Base-by-base conservation (phyloP, 2,329 filamentous ascomycete genomes). In the Corynespora cassiicola region DNA sequence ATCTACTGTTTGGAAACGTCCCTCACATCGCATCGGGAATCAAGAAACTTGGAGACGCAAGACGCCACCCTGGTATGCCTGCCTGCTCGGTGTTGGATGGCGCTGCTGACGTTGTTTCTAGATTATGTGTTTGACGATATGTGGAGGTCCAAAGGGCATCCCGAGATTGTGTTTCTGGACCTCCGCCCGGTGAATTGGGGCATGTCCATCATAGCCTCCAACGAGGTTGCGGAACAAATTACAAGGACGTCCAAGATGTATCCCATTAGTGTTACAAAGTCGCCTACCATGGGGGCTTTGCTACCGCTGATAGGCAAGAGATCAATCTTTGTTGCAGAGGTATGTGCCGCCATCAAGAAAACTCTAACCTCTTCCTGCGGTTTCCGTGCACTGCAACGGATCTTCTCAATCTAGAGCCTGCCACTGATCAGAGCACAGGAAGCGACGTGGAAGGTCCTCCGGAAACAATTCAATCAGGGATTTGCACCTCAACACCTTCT, bases 401-500 rank as follows among this genome's bases (percentile, higher is more conserved):
- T 18, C 12, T n/a, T 31, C 15, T 7, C 8, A 7, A 15, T 8
- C n/a, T n/a, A n/a, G n/a, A n/a, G n/a, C n/a, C n/a, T n/a, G n/a
- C n/a, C n/a, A n/a, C n/a, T n/a, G n/a, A 25, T 7, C 6, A 16
- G 5, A 34, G 15, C n/a, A 8, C 16, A 54, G 48, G 59, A 56
- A 10, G 57, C 61, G 29, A 39, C 44, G 1, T 70, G 69, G 68
- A 71, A 67, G 47, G 34, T 30, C 4, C 52, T 66, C 31, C 59
- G 66, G 19, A 58, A 59, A 29, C 58, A 55, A 1, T 70, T 69
- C 50, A 67, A 68, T 20, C 58, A 61, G 10, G 68, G 65, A 3
- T 72, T 72, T 34, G 58, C 59, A 4, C 56, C 61, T 3, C 56
- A 60, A 22, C 65, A 72, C 42, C 38, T 72, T 4, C 47, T 63